Percentiles rank a stretch among this genome's conserved stretches.
These are phyloP conservation scores for Phytophthora cajani DNA, from an alignment of 352 stramenopile genomes.

Conservation along the genomic window DNA sequence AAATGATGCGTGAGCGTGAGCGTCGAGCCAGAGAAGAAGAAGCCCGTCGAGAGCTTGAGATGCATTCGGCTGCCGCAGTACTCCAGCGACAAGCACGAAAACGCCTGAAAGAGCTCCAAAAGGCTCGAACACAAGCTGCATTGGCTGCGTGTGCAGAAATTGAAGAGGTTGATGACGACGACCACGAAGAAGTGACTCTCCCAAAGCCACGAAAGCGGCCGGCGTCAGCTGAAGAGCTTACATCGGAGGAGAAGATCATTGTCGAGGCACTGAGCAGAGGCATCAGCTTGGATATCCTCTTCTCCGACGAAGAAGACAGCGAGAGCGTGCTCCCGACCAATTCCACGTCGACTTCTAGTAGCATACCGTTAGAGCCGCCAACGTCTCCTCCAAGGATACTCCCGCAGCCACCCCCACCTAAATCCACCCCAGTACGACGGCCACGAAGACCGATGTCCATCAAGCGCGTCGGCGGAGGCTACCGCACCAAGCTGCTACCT, in stretches of 20 bases:
- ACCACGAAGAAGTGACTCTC: slow-evolving; percentile 5
- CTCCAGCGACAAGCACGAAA: slow-evolving; percentile 60
- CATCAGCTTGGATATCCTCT: slow-evolving; percentile 66
- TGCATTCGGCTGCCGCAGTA: slow-evolving; percentile 46
- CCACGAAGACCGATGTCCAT: slow-evolving; percentile 36
- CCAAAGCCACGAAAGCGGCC: background rate
- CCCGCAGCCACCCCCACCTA: slow-evolving; percentile 24
- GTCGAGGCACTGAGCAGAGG: slow-evolving; percentile 35
- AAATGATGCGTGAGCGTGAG: slow-evolving; percentile 27
- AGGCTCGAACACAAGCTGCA: slow-evolving; percentile 23
- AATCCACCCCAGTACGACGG: slow-evolving; percentile 6
- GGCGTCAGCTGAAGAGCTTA: background rate
- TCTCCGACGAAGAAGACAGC: slow-evolving; percentile 51
- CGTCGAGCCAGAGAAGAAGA: slow-evolving; percentile 31
- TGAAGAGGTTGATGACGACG: slow-evolving; percentile 28
- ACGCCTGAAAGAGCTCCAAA: slow-evolving; percentile 26
- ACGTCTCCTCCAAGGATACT: slow-evolving; percentile 3
- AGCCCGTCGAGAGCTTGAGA: slow-evolving; percentile 36
- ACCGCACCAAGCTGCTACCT: slow-evolving; percentile 42
- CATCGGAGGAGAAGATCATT: slow-evolving; percentile 19
- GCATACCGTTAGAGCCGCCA: slow-evolving; percentile 7
- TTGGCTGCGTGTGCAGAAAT: slow-evolving; percentile 24
- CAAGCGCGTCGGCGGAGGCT: slow-evolving; percentile 68
- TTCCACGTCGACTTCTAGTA: slow-evolving; percentile 22
- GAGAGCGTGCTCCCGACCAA: slow-evolving; percentile 15